A percentile compares a stretch with the other conserved stretches of the same genome.
These are phyloP conservation scores for Neonectria punicea DNA, from an alignment of 2,329 filamentous ascomycete genomes.

Conservation along the genomic window DNA sequence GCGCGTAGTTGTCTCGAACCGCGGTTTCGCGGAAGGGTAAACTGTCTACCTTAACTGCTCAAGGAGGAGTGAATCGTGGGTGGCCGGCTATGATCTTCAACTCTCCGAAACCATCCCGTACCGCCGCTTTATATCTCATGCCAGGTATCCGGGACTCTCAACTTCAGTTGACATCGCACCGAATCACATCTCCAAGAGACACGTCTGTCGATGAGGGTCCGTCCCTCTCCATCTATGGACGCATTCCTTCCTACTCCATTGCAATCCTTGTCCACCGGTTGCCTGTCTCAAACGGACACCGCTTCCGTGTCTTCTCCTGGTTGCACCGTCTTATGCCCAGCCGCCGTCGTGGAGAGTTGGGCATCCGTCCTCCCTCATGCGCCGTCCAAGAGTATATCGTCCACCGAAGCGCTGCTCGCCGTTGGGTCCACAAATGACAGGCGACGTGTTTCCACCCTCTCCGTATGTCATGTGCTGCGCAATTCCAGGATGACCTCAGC, in stretches of 20 bases:
- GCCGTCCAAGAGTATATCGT: constrained; percentile 16
- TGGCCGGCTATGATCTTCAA: constrained; percentile 31
- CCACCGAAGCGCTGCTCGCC: constrained; percentile 14
- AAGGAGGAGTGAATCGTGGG: constrained; percentile 29
- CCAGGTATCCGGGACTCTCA: constrained; percentile 40
- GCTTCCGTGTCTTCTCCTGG: constrained; percentile 28
- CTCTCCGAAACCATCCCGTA: constrained; percentile 31
- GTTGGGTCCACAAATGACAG: constrained; percentile 37
- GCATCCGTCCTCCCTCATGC: constrained; percentile 37
- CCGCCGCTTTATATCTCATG: constrained; percentile 39
- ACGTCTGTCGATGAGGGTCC: constrained; percentile 41
- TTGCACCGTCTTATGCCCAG: constrained; percentile 37
- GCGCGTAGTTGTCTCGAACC: constrained; percentile 25
- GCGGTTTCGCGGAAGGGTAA: constrained; percentile 22
- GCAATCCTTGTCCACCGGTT: constrained; percentile 25
- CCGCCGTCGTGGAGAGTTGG: constrained; percentile 34
- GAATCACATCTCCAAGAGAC: constrained; percentile 38
- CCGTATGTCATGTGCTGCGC: constrained; percentile 36
- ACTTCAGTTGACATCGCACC: constrained; percentile 28
- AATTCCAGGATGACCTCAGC: constrained; percentile 37
- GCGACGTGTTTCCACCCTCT: constrained; percentile 40
- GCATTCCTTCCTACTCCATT: constrained; percentile 18
- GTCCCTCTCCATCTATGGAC: constrained; percentile 23
- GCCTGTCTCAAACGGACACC: constrained; percentile 31
- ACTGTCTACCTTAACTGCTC: constrained; percentile 30